Conservation (phyloP, 345 rosid genomes). For the Dimocarpus longan region DNA sequence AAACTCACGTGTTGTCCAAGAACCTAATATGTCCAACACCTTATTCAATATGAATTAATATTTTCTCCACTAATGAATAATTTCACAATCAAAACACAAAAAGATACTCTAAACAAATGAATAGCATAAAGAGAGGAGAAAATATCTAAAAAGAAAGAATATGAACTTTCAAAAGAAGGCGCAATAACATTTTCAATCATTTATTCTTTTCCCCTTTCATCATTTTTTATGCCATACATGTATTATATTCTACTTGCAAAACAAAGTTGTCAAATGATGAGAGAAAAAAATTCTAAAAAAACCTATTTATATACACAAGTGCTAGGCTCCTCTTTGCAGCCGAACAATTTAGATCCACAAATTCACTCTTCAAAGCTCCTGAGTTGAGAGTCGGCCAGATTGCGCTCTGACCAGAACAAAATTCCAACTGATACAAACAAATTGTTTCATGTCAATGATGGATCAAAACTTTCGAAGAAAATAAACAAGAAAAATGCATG, state of each 20-base stretch:
- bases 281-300: constrained; percentile 16
- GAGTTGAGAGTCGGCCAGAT: constrained; percentile 3
- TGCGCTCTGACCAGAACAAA: constrained; percentile 13
- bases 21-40: too few relatives aligned
- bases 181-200: constrained; percentile 20
- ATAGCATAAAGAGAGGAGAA: background rate
- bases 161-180: background rate
- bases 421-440: background rate
- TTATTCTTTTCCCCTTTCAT: constrained; percentile 32
- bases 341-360: constrained; percentile 21
- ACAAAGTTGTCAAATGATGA: constrained; percentile 11
- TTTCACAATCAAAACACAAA: too few relatives aligned
- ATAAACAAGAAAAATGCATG: background rate
- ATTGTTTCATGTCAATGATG: background rate
- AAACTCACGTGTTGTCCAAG: too few relatives aligned
- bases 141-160: background rate
- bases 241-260: constrained; percentile 24
- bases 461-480: background rate
- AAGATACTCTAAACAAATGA: background rate
- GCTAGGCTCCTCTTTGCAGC: constrained; percentile 28
- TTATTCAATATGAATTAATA: too few relatives aligned
- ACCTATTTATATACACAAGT: constrained; percentile 51
- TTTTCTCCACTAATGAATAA: too few relatives aligned
- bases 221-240: constrained; percentile 29
- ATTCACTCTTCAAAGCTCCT: constrained; percentile 13